phyloP scores from a whole-genome alignment of 1,139 yeast species.

The Candida sanyaensis region DNA sequence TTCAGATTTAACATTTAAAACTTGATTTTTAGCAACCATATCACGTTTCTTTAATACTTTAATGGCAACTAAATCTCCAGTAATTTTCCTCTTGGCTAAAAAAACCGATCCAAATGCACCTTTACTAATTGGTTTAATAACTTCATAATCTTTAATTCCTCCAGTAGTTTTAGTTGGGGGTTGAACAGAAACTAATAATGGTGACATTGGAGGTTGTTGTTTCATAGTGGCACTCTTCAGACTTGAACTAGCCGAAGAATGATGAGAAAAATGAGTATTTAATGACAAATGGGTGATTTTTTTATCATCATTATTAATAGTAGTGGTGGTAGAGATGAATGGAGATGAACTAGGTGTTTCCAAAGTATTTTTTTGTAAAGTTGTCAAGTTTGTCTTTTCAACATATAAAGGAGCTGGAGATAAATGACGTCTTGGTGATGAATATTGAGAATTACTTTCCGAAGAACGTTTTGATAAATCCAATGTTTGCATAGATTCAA shows the following conservation, averaged over 20 bases:
- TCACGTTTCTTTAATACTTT: constrained; percentile 93
- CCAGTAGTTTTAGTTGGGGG: constrained; percentile 57
- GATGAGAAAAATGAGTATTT: constrained; percentile 8
- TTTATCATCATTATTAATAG: constrained; percentile 10
- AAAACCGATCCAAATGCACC: constrained; percentile 98
- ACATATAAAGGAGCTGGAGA: constrained; percentile 53
- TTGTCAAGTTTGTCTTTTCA: constrained; percentile 51
- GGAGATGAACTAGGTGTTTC: constrained; percentile 17
- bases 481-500: constrained; percentile 31
- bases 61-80: constrained; percentile 95
- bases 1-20: constrained; percentile 90
- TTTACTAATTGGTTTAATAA: constrained; percentile 88
- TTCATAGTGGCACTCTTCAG: constrained; percentile 18
- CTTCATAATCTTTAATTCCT: constrained; percentile 84
- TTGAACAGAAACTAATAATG: constrained; percentile 68
- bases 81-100: constrained; percentile 75
- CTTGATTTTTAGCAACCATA: constrained; percentile 97
- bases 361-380: constrained; percentile 50
- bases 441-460: constrained; percentile 32
- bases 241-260: constrained; percentile 11
- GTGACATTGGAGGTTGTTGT: constrained; percentile 72
- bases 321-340: constrained; percentile 5
- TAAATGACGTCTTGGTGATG: constrained; percentile 55
- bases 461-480: constrained; percentile 22
- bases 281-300: constrained; percentile 18